Evolutionary conservation across 2,329 filamentous ascomycete species (phyloP), one percentile per base, ranked within the genome.

Genomic region (Phaeosphaeriaceae sp.): DNA sequence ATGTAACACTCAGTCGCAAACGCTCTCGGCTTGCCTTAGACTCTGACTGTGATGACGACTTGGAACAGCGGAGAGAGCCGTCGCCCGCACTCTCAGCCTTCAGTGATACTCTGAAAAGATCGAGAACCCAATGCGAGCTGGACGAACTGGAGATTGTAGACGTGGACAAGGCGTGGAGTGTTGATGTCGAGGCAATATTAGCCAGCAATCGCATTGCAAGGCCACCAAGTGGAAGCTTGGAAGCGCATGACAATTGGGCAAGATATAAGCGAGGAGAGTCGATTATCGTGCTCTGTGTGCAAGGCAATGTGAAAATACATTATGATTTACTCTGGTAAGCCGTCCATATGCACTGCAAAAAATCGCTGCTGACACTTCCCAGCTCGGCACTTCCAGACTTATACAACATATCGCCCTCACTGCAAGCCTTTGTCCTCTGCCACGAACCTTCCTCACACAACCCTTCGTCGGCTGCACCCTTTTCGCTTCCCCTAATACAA

Each of bases 251-350:
- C 44, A 72, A 71, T 29, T 59, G 58, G 51, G 39, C 45, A 33
- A 64, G 56, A 12, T 68, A 64, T 40, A 28, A 20, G 20, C 49
- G 42, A 38, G 60, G 42, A 7, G 38, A 52, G 3, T 67, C 62
- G 1, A 56, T 66, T 9, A 15, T 66, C 8, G 59, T 73, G 7
- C 43, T 73, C 0, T 72, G 70, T 45, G 67, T 73, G 18, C 68
- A 72, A 43, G 70, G 70, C 3, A 67, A 67, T 41, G 49, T 68
- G 34, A 62, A 68, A 21, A 41, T 68, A 33, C 70, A 73, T 42
- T 72, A 72, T 38, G 64, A 73, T 18, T 51, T 73, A 13, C 52
- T 73, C 9, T 72, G 70, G 70, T 71, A 64, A 44, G 56, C 29
- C 8, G 12, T 9, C 21, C 15, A 13, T 7, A 13, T 17, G 8